phyloP scores from a whole-genome alignment of 1,284 basidiomycete species.

The Cutaneotrichosporon cutaneum region DNA sequence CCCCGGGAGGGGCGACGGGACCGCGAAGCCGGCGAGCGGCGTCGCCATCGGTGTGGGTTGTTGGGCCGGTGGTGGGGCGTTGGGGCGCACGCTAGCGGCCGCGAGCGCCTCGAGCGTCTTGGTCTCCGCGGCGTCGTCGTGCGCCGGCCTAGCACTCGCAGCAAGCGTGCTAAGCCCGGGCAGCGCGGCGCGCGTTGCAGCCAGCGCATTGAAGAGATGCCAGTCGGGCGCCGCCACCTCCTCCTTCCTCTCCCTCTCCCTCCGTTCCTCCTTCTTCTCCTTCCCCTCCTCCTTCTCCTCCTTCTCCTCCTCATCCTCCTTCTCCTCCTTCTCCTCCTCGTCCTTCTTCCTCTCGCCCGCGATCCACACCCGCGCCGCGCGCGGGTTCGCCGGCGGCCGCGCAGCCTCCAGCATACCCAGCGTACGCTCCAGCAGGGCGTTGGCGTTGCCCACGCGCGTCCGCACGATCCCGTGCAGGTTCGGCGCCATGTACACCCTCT shows the following conservation, averaged over 20 bases:
- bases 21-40: not conserved
- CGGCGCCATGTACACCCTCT: slow-evolving; percentile 46
- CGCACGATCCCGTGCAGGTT: slow-evolving; percentile 39
- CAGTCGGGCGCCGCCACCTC: slow-evolving; percentile 30
- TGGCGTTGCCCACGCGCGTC: slow-evolving; percentile 34
- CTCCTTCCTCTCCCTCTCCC: not conserved
- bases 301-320: slow-evolving; percentile 2
- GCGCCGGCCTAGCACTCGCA: slow-evolving; percentile 9
- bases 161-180: slow-evolving; percentile 29
- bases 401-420: slow-evolving; percentile 35
- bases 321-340: slow-evolving; percentile 5
- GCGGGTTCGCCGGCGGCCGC: slow-evolving; percentile 45
- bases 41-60: not conserved
- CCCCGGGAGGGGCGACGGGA: not conserved
- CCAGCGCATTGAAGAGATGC: slow-evolving; percentile 42
- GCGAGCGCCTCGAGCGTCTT: slow-evolving; percentile 19
- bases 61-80: not conserved
- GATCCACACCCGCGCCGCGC: slow-evolving; percentile 39
- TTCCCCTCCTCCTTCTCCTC: slow-evolving; percentile 5
- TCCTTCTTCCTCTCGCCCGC: slow-evolving; percentile 15
- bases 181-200: slow-evolving; percentile 33
- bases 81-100: slow-evolving; percentile 8
- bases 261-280: not conserved
- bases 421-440: slow-evolving; percentile 38
- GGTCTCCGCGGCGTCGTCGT: slow-evolving; percentile 23